phyloP scores from a whole-genome alignment of 331 rosid species.

The Cucumis variabilis region DNA sequence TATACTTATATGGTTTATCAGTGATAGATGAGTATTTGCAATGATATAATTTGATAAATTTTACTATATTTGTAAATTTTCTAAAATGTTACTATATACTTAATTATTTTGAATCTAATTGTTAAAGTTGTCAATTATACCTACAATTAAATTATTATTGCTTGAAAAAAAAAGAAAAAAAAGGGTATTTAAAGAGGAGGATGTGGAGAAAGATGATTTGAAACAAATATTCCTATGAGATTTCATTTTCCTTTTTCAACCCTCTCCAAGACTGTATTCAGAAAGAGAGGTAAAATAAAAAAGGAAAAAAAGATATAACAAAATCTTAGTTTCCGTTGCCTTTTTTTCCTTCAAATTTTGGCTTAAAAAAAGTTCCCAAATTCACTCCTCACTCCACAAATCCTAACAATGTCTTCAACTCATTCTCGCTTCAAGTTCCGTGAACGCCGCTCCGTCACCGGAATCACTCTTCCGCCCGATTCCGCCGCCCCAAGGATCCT shows the following conservation, averaged over 20 bases:
- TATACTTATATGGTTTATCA: too few species aligned
- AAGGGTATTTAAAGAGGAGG: background rate
- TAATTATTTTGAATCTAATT: too few species aligned
- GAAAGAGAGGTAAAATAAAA: too few species aligned
- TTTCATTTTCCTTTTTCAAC: background rate
- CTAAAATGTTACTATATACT: too few species aligned
- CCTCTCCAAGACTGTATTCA: background rate
- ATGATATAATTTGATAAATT: too few species aligned
- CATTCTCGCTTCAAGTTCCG: slow-evolving; percentile 16
- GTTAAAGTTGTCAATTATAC: too few species aligned
- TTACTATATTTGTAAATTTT: too few species aligned
- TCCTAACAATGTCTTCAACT: background rate
- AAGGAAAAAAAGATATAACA: too few species aligned
- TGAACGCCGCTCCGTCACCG: slow-evolving; percentile 40
- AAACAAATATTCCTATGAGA: background rate
- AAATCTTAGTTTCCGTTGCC: background rate
- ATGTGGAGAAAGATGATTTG: background rate
- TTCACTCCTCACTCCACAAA: background rate
- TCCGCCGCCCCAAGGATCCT: slow-evolving; percentile 33
- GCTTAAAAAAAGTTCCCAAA: background rate
- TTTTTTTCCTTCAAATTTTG: background rate
- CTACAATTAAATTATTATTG: too few species aligned
- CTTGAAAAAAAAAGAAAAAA: too few species aligned
- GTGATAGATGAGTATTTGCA: too few species aligned
- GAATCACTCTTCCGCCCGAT: background rate